phyloP scores from a whole-genome alignment of 129 eudicot genomes.

The carrot (Daucus carota) region DH1_v3.0 NC_030389.2:40829001-40829500 shows the following conservation, averaged over 20 bases:
- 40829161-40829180: not conserved
- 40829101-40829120: not conserved
- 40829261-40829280: not conserved
- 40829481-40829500: not conserved
- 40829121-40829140: not conserved
- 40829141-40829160: not conserved
- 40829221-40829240: not conserved
- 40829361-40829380: not conserved
- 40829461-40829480: not conserved
- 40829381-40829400: slow-evolving; percentile 1
- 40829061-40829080: not conserved
- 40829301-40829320: slow-evolving; percentile 9
- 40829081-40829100: slow-evolving; percentile 1
- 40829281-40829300: not conserved
- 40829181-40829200: not conserved
- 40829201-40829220: not conserved
- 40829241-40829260: not conserved
- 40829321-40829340: not conserved
- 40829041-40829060: not conserved
- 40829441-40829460: slow-evolving; percentile 4
- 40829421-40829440: slow-evolving; percentile 10
- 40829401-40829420: not conserved
- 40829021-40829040: slow-evolving; percentile 7
- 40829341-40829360: not conserved
- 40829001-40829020: slow-evolving; percentile 2